phyloP scores from a whole-genome alignment of 148 eudicot genomes.

The Limonium bicolor region DNA sequence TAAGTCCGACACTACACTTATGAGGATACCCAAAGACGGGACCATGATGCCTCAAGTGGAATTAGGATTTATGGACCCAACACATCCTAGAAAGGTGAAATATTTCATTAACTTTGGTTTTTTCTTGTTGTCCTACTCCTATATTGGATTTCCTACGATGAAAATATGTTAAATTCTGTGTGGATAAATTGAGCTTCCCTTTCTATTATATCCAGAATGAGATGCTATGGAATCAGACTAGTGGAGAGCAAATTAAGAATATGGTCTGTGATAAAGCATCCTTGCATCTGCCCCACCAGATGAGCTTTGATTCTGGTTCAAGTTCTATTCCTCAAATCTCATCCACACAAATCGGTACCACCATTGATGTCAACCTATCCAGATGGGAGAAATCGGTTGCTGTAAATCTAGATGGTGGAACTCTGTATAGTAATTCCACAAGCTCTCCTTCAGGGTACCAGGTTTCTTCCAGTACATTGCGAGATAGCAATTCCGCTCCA shows the following conservation, averaged over 20 bases:
- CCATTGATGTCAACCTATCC: constrained; percentile 21
- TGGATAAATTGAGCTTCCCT: too few species aligned
- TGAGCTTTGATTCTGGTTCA: constrained; percentile 29
- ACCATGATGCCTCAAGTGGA: constrained; percentile 19
- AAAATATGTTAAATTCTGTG: too few species aligned
- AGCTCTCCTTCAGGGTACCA: constrained; percentile 33
- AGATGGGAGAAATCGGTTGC: constrained; percentile 36
- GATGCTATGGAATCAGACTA: too few species aligned
- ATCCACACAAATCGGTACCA: constrained; percentile 22
- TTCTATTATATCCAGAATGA: too few species aligned
- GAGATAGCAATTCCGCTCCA: constrained; percentile 34
- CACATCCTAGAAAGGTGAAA: constrained; percentile 49
- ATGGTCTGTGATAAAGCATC: too few species aligned
- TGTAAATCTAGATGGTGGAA: constrained; percentile 23
- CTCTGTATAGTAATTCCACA: constrained; percentile 31
- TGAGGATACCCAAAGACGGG: constrained; percentile 38
- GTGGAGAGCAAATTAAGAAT: too few species aligned
- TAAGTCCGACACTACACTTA: constrained; percentile 37
- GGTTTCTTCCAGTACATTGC: constrained; percentile 29
- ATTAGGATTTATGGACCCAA: constrained; percentile 30
- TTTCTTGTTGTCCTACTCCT: too few species aligned
- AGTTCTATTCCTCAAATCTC: constrained; percentile 27
- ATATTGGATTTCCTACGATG: too few species aligned
- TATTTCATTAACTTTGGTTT: constrained; percentile 23
- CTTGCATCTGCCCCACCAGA: too few species aligned